Conservation (phyloP, 768 basidiomycete genomes). For the Lactarius indigo region DNA sequence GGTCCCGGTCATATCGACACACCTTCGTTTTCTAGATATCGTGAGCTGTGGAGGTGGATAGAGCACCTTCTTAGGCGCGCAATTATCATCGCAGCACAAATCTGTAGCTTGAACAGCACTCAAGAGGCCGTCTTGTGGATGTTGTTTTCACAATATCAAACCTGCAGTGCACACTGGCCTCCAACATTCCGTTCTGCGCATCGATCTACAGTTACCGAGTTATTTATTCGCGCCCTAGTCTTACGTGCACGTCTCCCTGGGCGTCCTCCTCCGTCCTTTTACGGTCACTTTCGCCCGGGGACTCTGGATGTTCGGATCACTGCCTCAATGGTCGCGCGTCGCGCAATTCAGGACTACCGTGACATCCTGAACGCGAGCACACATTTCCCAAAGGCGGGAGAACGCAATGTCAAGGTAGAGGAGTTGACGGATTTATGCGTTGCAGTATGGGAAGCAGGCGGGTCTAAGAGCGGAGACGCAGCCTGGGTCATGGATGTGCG, state of each 20-base stretch:
- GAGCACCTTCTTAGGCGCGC: constrained; percentile 83
- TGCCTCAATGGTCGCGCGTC: constrained; percentile 61
- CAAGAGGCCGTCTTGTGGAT: constrained; percentile 53
- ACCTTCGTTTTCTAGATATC: constrained; percentile 59
- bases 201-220: constrained; percentile 60
- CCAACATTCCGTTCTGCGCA: constrained; percentile 73
- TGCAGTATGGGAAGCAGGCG: constrained; percentile 75
- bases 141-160: constrained; percentile 57
- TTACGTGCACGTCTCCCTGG: constrained; percentile 36
- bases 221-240: constrained; percentile 73
- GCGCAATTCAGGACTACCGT: constrained; percentile 68
- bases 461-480: constrained; percentile 56
- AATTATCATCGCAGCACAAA: constrained; percentile 57
- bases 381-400: constrained; percentile 76
- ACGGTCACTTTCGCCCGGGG: constrained; percentile 10
- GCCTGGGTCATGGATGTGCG: constrained; percentile 82
- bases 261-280: constrained; percentile 4
- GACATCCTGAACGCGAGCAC: constrained; percentile 65
- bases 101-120: constrained; percentile 35
- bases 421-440: constrained; percentile 81
- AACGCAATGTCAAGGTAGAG: constrained; percentile 73
- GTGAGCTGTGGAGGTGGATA: constrained; percentile 84
- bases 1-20: constrained; percentile 40
- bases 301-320: constrained; percentile 26
- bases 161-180: constrained; percentile 71